These are phyloP conservation scores for Ceratocystis diversiconidia DNA, from an alignment of 2,329 filamentous ascomycete species.

Conservation along the genomic window DNA sequence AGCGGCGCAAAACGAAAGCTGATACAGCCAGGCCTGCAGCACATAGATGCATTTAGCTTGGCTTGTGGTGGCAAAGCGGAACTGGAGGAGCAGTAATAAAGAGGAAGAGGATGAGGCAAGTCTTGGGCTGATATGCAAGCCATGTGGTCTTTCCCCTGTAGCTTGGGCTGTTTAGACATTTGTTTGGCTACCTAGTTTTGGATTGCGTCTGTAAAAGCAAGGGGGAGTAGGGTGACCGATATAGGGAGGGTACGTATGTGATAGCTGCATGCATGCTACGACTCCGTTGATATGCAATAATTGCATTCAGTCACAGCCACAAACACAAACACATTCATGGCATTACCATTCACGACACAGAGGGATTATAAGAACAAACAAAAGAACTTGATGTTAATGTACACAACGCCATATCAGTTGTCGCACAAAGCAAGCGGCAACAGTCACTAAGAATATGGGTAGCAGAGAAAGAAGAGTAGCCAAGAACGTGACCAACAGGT, in stretches of 20 bases:
- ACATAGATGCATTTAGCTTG: neutral
- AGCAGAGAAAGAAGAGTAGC: neutral
- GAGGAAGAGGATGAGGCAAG: neutral
- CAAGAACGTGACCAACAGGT: too few relatives aligned
- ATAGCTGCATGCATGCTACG: too few relatives aligned
- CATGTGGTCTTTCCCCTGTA: neutral
- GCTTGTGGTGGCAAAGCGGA: neutral
- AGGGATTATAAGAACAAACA: too few relatives aligned
- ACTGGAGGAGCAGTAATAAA: neutral
- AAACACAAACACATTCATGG: too few relatives aligned
- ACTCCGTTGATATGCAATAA: too few relatives aligned
- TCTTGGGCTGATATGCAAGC: neutral
- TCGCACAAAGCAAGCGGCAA: neutral
- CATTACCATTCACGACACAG: too few relatives aligned
- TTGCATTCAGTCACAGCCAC: too few relatives aligned
- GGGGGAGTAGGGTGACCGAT: neutral
- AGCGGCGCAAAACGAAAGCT: neutral
- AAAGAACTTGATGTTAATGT: too few relatives aligned
- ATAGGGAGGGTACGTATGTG: too few relatives aligned
- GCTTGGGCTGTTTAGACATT: neutral
- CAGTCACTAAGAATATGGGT: constrained; percentile 10
- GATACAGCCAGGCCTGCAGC: neutral
- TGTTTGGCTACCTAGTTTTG: neutral
- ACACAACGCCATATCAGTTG: neutral
- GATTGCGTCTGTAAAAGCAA: neutral